A percentile compares a stretch with the other conserved stretches of the same genome.
Conservation (phyloP, 805 yeast species). For the Wickerhamiella parazyma region DNA sequence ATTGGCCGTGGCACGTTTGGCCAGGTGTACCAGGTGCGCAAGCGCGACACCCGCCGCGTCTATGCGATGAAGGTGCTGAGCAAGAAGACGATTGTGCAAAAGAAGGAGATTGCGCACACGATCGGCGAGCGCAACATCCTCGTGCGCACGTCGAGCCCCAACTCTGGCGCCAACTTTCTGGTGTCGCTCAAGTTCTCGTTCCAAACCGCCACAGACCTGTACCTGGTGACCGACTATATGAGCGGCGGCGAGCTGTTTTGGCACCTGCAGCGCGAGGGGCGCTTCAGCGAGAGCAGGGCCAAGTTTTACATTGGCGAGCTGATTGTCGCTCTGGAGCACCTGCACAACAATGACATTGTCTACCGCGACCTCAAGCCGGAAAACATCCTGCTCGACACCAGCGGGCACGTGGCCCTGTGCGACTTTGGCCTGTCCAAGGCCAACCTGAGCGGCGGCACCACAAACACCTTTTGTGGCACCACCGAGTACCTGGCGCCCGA, state of each 20-base stretch:
- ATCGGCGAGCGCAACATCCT: slow-evolving; percentile 92
- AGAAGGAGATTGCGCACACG: slow-evolving; percentile 96
- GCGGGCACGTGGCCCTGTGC: slow-evolving; percentile 94
- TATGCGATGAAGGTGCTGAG: slow-evolving; percentile 97
- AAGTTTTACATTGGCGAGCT: slow-evolving; percentile 95
- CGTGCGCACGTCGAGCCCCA: slow-evolving; percentile 67
- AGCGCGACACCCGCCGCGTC: slow-evolving; percentile 75
- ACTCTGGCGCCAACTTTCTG: slow-evolving; percentile 75
- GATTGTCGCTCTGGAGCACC: slow-evolving; percentile 81
- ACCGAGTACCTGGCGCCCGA: slow-evolving; percentile 98
- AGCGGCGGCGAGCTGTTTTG: slow-evolving; percentile 94
- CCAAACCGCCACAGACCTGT: slow-evolving; percentile 87
- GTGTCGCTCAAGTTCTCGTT: slow-evolving; percentile 93
- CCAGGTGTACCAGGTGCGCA: slow-evolving; percentile 90
- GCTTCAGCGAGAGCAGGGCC: slow-evolving; percentile 86
- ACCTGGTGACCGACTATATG: slow-evolving; percentile 93
- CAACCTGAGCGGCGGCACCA: slow-evolving; percentile 63
- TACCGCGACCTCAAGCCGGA: slow-evolving; percentile 97
- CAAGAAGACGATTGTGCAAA: slow-evolving; percentile 87
- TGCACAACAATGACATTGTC: slow-evolving; percentile 91
- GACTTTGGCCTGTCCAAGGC: slow-evolving; percentile 96
- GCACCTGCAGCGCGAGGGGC: slow-evolving; percentile 94
- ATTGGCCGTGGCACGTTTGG: slow-evolving; percentile 97
- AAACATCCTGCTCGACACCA: slow-evolving; percentile 86
- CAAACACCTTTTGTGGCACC: slow-evolving; percentile 96